Base-by-base conservation (phyloP, 306 rosid genomes). In the Astragalus glycyphyllos region DNA sequence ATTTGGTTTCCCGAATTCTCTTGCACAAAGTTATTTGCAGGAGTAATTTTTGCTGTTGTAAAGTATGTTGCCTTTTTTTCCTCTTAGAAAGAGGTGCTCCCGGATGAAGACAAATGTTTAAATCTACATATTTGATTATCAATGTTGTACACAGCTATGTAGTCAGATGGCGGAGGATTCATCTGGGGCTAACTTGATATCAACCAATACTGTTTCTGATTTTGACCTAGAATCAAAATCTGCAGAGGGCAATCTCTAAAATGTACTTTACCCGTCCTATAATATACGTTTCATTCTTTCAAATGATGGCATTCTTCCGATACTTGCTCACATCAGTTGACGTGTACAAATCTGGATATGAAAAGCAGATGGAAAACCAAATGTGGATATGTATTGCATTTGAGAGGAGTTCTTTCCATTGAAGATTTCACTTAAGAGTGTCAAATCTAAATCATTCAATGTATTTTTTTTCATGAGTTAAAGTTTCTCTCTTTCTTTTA, bases 11-110 rank as follows among this genome's bases (percentile, higher is more conserved):
- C 47, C 8, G 15, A 72, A 61, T 75, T 72, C 56, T 81, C 70
- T 26, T 71, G 84, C 84, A 10, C 79, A 72, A 55, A 69, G 71
- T 78, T 81, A 78, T 76, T 79, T 83, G 80, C 78, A 63, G 71
- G 80, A 79, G 68, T 68, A 78, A 65, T 47, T 57, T 79, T 81
- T 79, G 72, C 65, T 80, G 81, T 73, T 82, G 90, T 82, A 87
- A 68, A 84, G 72, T 72, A 66, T 73, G 80, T 55, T 67, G 50
- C 53, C 67, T 71, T 70, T 1, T 29, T 32, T 72, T 74, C 49
- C 42, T 55, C 45, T 77, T 50, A 9, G 65, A 65, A 29, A 47
- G 45, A 71, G n/a, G 38, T 67, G 69, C 56, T 48, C 41, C 3
- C 31, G 38, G 50, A 78, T 71, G 69, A 32, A 38, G 6, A 46